Percentiles rank a stretch among this genome's conserved stretches.
These are phyloP conservation scores for Austroboletus festivus DNA, from an alignment of 768 basidiomycete species.

Conservation along the genomic window DNA sequence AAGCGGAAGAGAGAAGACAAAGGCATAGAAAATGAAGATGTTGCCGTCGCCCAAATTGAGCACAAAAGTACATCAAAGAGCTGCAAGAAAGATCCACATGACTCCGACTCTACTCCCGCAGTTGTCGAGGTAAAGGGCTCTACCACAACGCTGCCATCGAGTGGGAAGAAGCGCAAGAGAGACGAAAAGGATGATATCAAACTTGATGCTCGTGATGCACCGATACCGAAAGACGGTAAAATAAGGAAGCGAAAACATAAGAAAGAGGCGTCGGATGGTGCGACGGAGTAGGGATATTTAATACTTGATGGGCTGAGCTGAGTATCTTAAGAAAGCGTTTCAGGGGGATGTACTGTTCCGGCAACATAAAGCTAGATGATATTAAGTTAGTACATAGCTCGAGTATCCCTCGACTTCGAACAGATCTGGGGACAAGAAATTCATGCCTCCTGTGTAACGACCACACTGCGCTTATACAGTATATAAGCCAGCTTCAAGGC, in stretches of 20 bases:
- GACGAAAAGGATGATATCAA: slow-evolving; percentile 14
- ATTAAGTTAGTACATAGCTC: too few species aligned
- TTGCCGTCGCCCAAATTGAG: slow-evolving; percentile 3
- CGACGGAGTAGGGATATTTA: slow-evolving; percentile 1
- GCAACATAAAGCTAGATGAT: too few species aligned
- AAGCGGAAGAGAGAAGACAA: slow-evolving; percentile 33
- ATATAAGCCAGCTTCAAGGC: too few species aligned
- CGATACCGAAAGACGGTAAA: slow-evolving; percentile 20
- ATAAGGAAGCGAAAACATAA: slow-evolving; percentile 32
- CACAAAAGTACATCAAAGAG: slow-evolving; percentile 28
- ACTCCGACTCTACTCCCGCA: slow-evolving; percentile 2
- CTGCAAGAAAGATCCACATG: slow-evolving; percentile 11
- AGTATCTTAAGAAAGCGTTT: too few species aligned
- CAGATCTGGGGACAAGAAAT: too few species aligned
- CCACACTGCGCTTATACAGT: too few species aligned
- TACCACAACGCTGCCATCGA: slow-evolving; percentile 6
- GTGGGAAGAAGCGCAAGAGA: slow-evolving; percentile 27
- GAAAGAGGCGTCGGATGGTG: slow-evolving; percentile 2
- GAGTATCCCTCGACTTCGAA: too few species aligned
- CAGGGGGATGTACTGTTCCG: too few species aligned
- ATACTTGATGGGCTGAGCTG: too few species aligned
- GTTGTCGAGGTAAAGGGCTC: slow-evolving; percentile 14
- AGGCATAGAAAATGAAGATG: slow-evolving; percentile 9
- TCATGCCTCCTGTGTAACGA: too few species aligned
- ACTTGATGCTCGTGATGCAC: neutral